These are phyloP conservation scores for Blastobotrys buckinghamii DNA, from an alignment of 1,139 yeast species.

Conservation along the genomic window DNA sequence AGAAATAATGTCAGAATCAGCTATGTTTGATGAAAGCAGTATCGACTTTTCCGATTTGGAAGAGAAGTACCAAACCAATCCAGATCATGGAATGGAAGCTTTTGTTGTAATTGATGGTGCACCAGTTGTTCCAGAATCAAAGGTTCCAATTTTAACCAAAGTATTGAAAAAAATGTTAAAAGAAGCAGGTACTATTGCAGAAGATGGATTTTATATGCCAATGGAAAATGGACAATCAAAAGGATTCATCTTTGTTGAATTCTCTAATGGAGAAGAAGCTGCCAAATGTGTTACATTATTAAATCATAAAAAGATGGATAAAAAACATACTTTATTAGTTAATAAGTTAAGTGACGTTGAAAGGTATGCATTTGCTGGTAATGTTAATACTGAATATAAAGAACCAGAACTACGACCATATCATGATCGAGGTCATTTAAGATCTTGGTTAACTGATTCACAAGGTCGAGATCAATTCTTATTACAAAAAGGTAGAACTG, in stretches of 20 bases:
- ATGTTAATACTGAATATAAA: conserved; percentile 53
- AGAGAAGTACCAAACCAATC: conserved; percentile 59
- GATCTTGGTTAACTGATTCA: conserved; percentile 86
- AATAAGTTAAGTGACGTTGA: conserved; percentile 83
- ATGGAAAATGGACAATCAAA: conserved; percentile 70
- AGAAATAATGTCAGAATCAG: conserved; percentile 9
- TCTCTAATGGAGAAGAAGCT: conserved; percentile 61
- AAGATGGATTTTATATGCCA: conserved; percentile 73
- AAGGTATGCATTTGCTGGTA: conserved; percentile 67
- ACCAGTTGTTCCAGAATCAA: conserved; percentile 88
- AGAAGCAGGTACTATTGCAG: conserved; percentile 64
- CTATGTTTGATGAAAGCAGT: conserved; percentile 37
- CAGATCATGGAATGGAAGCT: conserved; percentile 61
- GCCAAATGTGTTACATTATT: conserved; percentile 72
- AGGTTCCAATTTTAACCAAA: conserved; percentile 76
- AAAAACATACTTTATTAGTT: conserved; percentile 81
- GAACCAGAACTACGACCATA: conserved; percentile 71
- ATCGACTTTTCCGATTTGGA: conserved; percentile 88
- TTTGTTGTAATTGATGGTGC: conserved; percentile 92
- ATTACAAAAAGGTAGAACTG: conserved; percentile 72
- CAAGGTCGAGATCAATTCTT: conserved; percentile 88
- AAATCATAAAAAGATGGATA: conserved; percentile 88
- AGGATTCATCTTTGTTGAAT: conserved; percentile 87
- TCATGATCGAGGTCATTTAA: conserved; percentile 72
- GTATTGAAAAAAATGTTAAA: conserved; percentile 78